These are phyloP conservation scores for Xylaria grammica DNA, from an alignment of 495 filamentous ascomycete species.

Conservation along the genomic window DNA sequence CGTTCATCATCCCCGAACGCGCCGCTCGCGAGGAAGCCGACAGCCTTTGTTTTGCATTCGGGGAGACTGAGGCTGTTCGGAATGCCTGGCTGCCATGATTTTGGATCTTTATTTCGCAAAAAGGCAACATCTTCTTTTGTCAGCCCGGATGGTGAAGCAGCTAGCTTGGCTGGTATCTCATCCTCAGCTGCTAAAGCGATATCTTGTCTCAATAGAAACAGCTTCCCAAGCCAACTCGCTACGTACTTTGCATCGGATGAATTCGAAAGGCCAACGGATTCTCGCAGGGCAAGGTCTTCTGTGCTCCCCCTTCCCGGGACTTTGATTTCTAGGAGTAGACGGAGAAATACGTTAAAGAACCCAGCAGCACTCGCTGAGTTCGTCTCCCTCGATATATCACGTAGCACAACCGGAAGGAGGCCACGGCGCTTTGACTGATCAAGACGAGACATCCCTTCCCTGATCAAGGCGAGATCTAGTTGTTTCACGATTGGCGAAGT, in stretches of 20 bases:
- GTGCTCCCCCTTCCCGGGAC: conserved; percentile 76
- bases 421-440: conserved; percentile 52
- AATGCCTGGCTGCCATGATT: conserved; percentile 68
- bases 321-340: conserved; percentile 71
- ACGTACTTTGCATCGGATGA: conserved; percentile 73
- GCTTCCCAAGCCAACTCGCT: conserved; percentile 76
- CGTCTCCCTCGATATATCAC: conserved; percentile 72
- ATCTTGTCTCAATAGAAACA: conserved; percentile 70
- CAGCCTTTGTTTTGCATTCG: conserved; percentile 68
- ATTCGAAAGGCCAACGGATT: conserved; percentile 65
- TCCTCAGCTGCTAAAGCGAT: conserved; percentile 36
- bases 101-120: conserved; percentile 68
- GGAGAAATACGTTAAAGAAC: conserved; percentile 84
- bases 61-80: conserved; percentile 68
- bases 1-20: conserved; percentile 80
- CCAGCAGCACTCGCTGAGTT: conserved; percentile 67
- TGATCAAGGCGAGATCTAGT: conserved; percentile 87
- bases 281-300: conserved; percentile 73
- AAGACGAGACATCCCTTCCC: conserved; percentile 81
- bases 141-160: conserved; percentile 68
- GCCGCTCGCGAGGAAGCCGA: conserved; percentile 78
- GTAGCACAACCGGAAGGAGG: conserved; percentile 72
- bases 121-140: conserved; percentile 74
- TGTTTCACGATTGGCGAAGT: conserved; percentile 75
- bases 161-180: conserved; percentile 32